Percentiles rank a stretch among this genome's conserved stretches.
phyloP scores from a whole-genome alignment of 73 alveolate species.

The Paramecium octaurelia region DNA sequence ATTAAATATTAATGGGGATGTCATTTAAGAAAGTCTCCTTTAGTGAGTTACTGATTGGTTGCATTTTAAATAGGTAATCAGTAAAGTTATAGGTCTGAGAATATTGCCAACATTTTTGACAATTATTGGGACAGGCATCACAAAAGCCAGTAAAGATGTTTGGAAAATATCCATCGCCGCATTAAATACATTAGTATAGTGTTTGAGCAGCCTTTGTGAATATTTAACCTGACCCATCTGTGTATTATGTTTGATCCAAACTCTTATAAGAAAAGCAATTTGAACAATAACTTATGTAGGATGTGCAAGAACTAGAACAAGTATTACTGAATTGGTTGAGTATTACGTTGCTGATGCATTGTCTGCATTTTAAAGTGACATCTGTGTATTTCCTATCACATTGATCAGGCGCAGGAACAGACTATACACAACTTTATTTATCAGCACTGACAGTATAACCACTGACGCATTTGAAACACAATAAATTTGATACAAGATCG shows the following conservation, averaged over 20 bases:
- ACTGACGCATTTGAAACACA: not conserved
- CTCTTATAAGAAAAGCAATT: not conserved
- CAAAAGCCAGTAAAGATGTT: slow-evolving; percentile 4
- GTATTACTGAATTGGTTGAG: not conserved
- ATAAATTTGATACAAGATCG: not conserved
- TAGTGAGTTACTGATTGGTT: not conserved
- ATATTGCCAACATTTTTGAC: slow-evolving; percentile 36
- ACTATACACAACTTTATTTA: not conserved
- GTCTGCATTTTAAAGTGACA: not conserved
- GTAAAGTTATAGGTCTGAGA: not conserved
- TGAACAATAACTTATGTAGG: not conserved
- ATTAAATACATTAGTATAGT: not conserved
- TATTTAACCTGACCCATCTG: not conserved
- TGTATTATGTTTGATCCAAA: not conserved
- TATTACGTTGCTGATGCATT: not conserved
- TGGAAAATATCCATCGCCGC: slow-evolving; percentile 16
- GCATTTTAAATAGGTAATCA: not conserved
- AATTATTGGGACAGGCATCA: not conserved
- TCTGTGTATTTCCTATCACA: not conserved
- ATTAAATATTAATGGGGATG: not conserved
- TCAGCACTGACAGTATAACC: not conserved
- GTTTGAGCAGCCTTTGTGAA: not conserved
- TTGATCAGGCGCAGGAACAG: not conserved
- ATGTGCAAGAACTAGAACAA: not conserved
- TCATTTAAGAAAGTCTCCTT: not conserved